Conservation (phyloP, 2,329 filamentous ascomycete species). For the Beauveria australis region DNA sequence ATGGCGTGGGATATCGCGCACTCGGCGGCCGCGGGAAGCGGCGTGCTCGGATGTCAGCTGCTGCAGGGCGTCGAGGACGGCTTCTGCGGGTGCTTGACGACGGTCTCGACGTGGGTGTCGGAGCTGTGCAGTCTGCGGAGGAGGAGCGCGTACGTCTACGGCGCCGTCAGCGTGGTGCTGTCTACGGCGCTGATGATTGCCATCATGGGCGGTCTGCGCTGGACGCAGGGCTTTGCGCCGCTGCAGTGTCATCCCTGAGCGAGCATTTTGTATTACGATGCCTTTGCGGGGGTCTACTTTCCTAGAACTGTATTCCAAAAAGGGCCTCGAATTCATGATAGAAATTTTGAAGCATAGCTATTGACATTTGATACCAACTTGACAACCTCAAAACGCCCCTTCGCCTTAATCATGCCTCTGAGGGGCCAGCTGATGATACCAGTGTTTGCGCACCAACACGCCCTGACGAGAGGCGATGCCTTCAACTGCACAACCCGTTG, state of each 20-base stretch:
- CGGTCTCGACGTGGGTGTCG: conserved; percentile 58
- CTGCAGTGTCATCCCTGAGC: conserved; percentile 26
- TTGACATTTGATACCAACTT: background rate
- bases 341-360: background rate
- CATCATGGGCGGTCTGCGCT: conserved; percentile 68
- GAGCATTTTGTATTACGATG: background rate
- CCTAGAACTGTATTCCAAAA: background rate
- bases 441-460: too few species aligned
- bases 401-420: too few species aligned
- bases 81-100: conserved; percentile 59
- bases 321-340: background rate
- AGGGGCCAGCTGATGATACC: too few species aligned
- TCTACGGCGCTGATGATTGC: conserved; percentile 54
- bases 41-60: conserved; percentile 57
- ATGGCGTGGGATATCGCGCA: conserved; percentile 76
- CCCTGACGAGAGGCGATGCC: too few species aligned
- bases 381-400: too few species aligned
- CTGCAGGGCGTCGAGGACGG: conserved; percentile 59
- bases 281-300: background rate
- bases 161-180: conserved; percentile 47
- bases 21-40: conserved; percentile 31
- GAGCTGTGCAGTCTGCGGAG: conserved; percentile 48
- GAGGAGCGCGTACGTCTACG: conserved; percentile 60
- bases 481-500: background rate
- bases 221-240: conserved; percentile 51